Evolutionary conservation across 225 moss, liverwort and hornwort species (phyloP).

Genomic region (Polytrichum commune): DNA sequence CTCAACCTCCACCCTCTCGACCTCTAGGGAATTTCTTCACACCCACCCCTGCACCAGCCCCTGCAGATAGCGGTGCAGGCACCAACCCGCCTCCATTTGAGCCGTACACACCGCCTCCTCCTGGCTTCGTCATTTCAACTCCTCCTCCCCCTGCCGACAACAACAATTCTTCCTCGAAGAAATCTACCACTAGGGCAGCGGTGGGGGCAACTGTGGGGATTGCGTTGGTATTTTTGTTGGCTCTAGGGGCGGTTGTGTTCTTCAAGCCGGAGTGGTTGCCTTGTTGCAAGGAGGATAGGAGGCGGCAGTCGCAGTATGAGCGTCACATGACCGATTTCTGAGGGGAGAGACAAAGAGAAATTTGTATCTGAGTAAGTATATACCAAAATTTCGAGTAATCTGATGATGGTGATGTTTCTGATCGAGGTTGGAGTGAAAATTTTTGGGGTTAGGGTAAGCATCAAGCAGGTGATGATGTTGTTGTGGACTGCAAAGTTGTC

Average conservation of each 20-base stretch:
- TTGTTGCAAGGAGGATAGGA: constrained; percentile 38
- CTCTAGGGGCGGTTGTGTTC: constrained; percentile 25
- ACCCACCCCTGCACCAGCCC: no score
- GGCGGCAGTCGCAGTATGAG: constrained; percentile 33
- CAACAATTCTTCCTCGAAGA: constrained; percentile 20
- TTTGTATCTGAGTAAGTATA: no score
- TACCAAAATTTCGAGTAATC: no score
- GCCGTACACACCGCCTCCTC: constrained; percentile 1
- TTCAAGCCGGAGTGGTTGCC: constrained; percentile 50
- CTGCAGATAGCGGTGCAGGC: not conserved
- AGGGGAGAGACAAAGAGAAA: not conserved
- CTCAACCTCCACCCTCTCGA: no score
- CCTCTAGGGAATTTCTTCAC: no score
- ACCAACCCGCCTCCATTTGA: constrained; percentile 17
- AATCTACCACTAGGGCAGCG: constrained; percentile 30
- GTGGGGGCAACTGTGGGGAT: constrained; percentile 38
- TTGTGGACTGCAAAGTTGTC: no score
- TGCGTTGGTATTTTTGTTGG: constrained; percentile 21
- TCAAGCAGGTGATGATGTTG: no score
- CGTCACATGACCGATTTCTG: constrained; percentile 38
- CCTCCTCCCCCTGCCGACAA: constrained; percentile 11
- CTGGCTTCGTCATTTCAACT: constrained; percentile 1
- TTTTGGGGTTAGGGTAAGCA: no score
- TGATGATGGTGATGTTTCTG: no score
- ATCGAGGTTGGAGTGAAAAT: no score